phyloP scores from a whole-genome alignment of 2,329 filamentous ascomycete species.

The Corinectria fuckeliana region DNA sequence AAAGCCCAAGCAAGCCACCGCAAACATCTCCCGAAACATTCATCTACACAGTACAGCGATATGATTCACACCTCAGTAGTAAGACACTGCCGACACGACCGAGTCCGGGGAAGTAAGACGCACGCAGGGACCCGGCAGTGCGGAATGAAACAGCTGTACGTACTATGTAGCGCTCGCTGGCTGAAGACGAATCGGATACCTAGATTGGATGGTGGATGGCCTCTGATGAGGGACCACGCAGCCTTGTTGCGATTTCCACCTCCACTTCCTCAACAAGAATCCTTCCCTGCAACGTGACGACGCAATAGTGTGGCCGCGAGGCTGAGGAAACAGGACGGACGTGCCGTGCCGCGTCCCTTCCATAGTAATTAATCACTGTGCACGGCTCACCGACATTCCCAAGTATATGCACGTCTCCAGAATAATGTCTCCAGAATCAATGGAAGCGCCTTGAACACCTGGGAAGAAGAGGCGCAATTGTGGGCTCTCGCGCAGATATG shows the following conservation, averaged over 20 bases:
- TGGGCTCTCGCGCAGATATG: background rate
- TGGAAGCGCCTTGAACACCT: background rate
- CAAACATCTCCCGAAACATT: background rate
- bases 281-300: background rate
- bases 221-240: background rate
- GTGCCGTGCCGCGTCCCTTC: constrained; percentile 15
- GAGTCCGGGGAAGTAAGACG: constrained; percentile 10
- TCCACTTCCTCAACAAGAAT: background rate
- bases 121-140: constrained; percentile 1
- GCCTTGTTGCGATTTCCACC: background rate
- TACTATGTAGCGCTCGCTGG: background rate
- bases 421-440: background rate
- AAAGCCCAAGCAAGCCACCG: constrained; percentile 1
- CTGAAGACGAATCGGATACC: background rate
- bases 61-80: background rate
- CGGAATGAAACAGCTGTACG: no score
- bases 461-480: background rate
- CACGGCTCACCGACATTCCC: constrained; percentile 11
- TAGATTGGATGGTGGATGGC: background rate
- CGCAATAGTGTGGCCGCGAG: background rate
- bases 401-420: background rate
- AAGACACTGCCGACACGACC: background rate
- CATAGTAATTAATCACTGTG: no score
- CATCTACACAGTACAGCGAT: no score
- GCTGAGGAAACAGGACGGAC: background rate